Evolutionary conservation across 805 yeast species (phyloP).

Genomic region (Pichia nakasei): DNA sequence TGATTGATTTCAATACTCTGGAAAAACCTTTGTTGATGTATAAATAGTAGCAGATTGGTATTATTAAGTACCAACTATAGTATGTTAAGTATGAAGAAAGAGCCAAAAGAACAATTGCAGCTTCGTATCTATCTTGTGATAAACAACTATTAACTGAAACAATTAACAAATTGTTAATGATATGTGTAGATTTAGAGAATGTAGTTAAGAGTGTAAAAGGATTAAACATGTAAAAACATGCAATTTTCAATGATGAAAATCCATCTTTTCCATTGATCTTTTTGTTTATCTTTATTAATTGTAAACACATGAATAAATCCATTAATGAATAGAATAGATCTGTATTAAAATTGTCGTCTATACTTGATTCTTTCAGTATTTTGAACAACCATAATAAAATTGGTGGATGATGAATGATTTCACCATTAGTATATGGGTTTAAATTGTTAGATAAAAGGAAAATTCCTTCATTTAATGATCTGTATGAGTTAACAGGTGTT

Average conservation of each 20-base stretch:
- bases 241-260: conserved; percentile 17
- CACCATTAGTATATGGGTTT: conserved; percentile 66
- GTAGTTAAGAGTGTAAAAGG: conserved; percentile 69
- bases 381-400: conserved; percentile 48
- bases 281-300: conserved; percentile 41
- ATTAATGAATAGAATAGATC: conserved; percentile 44
- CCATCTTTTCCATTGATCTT: conserved; percentile 24
- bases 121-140: conserved; percentile 28
- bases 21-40: conserved; percentile 2
- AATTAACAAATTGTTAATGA: conserved; percentile 52
- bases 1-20: conserved; percentile 19
- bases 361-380: conserved; percentile 23
- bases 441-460: conserved; percentile 48
- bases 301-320: conserved; percentile 51
- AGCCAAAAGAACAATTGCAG: conserved; percentile 47
- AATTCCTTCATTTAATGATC: conserved; percentile 57
- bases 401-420: conserved; percentile 82
- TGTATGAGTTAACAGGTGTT: conserved; percentile 66
- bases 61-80: conserved; percentile 50
- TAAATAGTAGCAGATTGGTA: conserved; percentile 42
- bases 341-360: conserved; percentile 8
- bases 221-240: conserved; percentile 60
- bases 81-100: conserved; percentile 55
- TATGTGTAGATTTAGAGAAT: conserved; percentile 57
- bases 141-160: conserved; percentile 40